phyloP scores from a whole-genome alignment of 306 rosid species.

The Pueraria montana region DNA sequence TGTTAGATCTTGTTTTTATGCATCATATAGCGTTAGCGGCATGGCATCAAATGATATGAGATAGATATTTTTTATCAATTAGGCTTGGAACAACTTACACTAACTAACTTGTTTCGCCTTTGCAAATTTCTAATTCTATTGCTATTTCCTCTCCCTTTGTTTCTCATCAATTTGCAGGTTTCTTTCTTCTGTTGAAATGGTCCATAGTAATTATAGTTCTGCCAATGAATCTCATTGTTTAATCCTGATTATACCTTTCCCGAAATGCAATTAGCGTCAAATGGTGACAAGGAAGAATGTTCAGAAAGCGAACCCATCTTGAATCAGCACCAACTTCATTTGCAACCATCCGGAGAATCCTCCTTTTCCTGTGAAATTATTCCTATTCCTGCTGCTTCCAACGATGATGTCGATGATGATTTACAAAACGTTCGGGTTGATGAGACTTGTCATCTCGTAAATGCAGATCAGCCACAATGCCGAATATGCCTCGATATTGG shows the following conservation, averaged over 20 bases:
- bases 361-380: slow-evolving; percentile 83
- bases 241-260: slow-evolving; percentile 58
- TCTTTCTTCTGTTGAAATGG: slow-evolving; percentile 66
- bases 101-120: neutral
- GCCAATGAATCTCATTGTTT: slow-evolving; percentile 60
- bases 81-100: neutral
- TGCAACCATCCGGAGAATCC: slow-evolving; percentile 62
- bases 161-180: slow-evolving; percentile 58
- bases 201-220: slow-evolving; percentile 57
- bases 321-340: slow-evolving; percentile 67
- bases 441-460: slow-evolving; percentile 71
- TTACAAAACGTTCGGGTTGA: slow-evolving; percentile 59
- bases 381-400: slow-evolving; percentile 43
- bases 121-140: slow-evolving; percentile 3
- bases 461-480: slow-evolving; percentile 83
- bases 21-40: neutral
- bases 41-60: neutral
- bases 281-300: slow-evolving; percentile 66
- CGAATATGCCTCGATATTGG: slow-evolving; percentile 95
- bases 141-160: slow-evolving; percentile 2
- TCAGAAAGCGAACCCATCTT: slow-evolving; percentile 86
- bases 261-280: slow-evolving; percentile 86
- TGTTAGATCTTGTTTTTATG: slow-evolving; percentile 20
- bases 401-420: slow-evolving; percentile 57
- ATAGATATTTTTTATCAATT: neutral